These are phyloP conservation scores for Aspergillus sp. DNA, from an alignment of 2,329 filamentous ascomycete genomes.

Conservation along the genomic window DNA sequence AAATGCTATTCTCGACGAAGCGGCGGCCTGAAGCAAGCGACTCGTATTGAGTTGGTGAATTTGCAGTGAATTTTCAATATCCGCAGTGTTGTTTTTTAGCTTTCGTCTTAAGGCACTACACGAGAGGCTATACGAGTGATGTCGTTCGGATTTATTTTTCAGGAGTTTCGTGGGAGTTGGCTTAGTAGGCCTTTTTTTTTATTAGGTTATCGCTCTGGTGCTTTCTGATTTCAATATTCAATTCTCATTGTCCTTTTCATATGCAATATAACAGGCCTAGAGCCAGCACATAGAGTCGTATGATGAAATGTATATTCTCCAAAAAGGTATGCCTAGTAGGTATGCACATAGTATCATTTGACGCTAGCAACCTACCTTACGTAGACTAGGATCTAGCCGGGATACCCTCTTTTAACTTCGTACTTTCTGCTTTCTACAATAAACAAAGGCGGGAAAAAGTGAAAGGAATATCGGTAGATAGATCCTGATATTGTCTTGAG, in stretches of 20 bases:
- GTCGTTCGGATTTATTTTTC: conserved; percentile 11
- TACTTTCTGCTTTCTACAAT: not conserved
- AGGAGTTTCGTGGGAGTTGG: conserved; percentile 17
- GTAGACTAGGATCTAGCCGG: not conserved
- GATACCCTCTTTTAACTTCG: too few species aligned
- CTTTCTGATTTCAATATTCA: not conserved
- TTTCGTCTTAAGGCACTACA: not conserved
- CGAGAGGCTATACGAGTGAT: conserved; percentile 13
- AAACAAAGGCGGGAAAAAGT: not conserved
- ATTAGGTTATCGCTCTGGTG: not conserved
- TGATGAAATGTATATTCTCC: too few species aligned
- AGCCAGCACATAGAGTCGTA: not conserved
- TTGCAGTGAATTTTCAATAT: conserved; percentile 9
- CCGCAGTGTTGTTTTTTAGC: not conserved
- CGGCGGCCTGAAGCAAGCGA: conserved; percentile 21
- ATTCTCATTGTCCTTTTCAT: not conserved
- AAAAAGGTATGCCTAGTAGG: not conserved
- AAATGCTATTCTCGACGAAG: conserved; percentile 41
- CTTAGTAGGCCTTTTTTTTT: not conserved
- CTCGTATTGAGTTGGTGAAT: not conserved
- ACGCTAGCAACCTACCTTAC: not conserved
- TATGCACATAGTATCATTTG: not conserved
- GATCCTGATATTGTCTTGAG: not conserved
- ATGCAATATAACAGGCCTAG: not conserved
- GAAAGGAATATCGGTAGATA: not conserved